Evolutionary conservation across 495 filamentous ascomycete species (phyloP), one percentile per base, ranked within the genome.

Genomic region (Podospora appendiculata): DNA sequence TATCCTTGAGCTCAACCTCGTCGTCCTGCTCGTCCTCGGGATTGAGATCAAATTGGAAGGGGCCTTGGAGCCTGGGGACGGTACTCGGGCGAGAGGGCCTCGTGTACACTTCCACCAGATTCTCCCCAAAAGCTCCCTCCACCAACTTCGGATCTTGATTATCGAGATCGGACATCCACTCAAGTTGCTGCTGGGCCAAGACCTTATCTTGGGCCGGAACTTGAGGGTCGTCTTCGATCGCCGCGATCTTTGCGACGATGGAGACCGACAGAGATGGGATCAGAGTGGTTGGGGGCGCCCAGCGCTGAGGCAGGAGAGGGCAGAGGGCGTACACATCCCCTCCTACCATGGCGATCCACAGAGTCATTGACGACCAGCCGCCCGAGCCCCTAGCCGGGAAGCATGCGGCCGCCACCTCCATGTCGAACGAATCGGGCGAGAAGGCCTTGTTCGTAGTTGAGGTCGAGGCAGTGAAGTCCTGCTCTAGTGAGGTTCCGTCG

Each of bases 301-400:
- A 96, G 58, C 82, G 89, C 12, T 78, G 79, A 5, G 90, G 90
- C 32, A 96, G 69, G 5, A 95, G 76, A 9, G 90, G 90, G 64
- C 90, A 95, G n/a, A 96, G 70, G 8, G 89, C 88, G 58, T 96
- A 95, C 8, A 95, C 78, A 58, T 94, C 90, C 5, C 90, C 90
- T 25, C 87, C 85, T 35, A 74, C 77, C 89, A 95, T 96, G 13
- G 87, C 89, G 42, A 95, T 70, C 89, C 89, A 96, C 14, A 96
- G 70, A 3, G 90, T 94, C 89, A 93, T 95, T 12, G 88, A 76
- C 7, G 87, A 85, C 90, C 90, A 96, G 32, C 84, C 85, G 58
- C 88, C 81, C 47, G 90, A 88, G 32, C 83, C 85, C 48, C 71
- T 82, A 16, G 83, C 83, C 0, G 85, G 86, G 68, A 96, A 95